Evolutionary conservation across 169 alveolate genomes (phyloP), one percentile per base, ranked within the genome.

Genomic region (Besnoitia besnoiti): DNA sequence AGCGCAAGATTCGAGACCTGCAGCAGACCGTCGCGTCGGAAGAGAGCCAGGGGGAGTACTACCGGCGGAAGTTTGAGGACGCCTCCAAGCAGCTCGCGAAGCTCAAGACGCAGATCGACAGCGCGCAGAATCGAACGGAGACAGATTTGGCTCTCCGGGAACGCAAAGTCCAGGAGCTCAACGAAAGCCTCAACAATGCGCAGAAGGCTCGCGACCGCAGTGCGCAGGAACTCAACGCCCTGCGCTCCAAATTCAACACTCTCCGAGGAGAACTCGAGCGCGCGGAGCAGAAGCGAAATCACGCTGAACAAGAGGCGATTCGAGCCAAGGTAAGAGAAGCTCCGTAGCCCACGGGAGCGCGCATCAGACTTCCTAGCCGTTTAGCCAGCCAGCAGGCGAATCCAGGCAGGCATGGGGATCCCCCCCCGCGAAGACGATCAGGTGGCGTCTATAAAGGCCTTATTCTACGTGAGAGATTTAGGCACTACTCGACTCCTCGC

Each of bases 11-110:
- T 16, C 93, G 89, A 39, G 50, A 59, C 44, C 93, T 89, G 67
- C 93, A 89, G 93, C 93, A 89, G 39, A 50, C 91, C 37, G 85
- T 73, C 39, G 93, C 93, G 4, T 80, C 93, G 49, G 93, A 89
- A 19, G 89, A 89, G 55, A 44, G 73, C 35, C 93, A 89, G 44
- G 37, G 61, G 16, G 42, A 30, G 39, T 89, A 89, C 47, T 42
- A 67, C 88, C 27, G 50, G 7, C 73, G 61, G 33, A 46, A 80
- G 55, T 85, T 40, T 19, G 93, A 89, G 47, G 93, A 89, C 61
- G 50, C 62, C 24, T 80, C 73, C 39, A 73, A 59, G 47, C 93
- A 76, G 84, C 8, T 59, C 30, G 59, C 82, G 10, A 89, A 76
- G 55, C 50, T 89, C 49, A 50, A 80, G 19, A 4, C 77, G 37